Evolutionary conservation across 75 land plant species (phyloP).

Genomic region (Pinus albicaulis): DNA sequence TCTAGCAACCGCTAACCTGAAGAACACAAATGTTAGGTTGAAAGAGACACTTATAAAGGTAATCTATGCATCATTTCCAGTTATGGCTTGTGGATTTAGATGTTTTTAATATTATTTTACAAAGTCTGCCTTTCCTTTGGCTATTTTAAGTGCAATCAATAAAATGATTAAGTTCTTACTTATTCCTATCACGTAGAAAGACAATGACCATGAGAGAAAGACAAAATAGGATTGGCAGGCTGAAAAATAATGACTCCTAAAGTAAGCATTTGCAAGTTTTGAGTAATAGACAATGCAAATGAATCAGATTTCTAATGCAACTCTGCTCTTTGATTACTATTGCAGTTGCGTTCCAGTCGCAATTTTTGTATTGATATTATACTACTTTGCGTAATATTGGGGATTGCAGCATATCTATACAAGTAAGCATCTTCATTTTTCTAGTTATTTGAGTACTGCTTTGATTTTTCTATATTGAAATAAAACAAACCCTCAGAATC

Average conservation of each 20-base stretch:
- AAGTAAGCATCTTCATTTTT: constrained; percentile 41
- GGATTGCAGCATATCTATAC: constrained; percentile 80
- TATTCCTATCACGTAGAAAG: background rate
- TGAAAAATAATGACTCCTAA: background rate
- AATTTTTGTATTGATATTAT: constrained; percentile 86
- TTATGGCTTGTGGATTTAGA: background rate
- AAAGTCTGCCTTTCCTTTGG: background rate
- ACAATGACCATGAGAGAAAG: background rate
- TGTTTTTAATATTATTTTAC: background rate
- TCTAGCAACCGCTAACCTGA: constrained; percentile 71
- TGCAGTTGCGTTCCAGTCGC: constrained; percentile 83
- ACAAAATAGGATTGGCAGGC: background rate
- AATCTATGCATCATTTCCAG: background rate
- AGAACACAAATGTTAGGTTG: constrained; percentile 86
- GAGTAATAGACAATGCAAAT: background rate
- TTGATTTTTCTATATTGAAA: constrained; percentile 2
- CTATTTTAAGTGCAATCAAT: background rate
- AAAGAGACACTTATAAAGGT: constrained; percentile 86
- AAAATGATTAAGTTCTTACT: background rate
- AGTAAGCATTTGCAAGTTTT: background rate
- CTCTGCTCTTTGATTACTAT: constrained; percentile 2
- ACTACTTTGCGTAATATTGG: constrained; percentile 71
- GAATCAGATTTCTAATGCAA: background rate
- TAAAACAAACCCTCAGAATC: too few species aligned
- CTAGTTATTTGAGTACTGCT: background rate